Conservation (phyloP, 768 basidiomycete species). For the Cystobasidium ongulense region DNA sequence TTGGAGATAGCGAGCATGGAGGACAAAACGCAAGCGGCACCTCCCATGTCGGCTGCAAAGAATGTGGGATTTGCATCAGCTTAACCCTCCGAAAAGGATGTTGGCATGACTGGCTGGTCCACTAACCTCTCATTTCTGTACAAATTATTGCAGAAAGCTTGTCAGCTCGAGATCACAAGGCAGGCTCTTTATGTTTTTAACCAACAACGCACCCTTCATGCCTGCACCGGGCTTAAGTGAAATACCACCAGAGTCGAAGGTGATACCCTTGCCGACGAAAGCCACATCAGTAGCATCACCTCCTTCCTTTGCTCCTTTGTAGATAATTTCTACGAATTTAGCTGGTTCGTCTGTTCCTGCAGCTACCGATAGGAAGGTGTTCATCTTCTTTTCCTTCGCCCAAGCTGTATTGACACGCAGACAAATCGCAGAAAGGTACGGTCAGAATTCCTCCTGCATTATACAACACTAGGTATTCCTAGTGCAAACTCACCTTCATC, state of each 20-base stretch:
- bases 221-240: conserved; percentile 69
- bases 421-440: neutral
- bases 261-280: conserved; percentile 68
- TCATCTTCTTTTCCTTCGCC: conserved; percentile 79
- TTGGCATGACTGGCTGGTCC: neutral
- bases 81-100: conserved; percentile 45
- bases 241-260: conserved; percentile 69
- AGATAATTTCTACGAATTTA: conserved; percentile 79
- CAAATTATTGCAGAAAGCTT: neutral
- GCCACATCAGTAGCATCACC: conserved; percentile 40
- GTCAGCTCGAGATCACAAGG: conserved; percentile 34
- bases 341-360: conserved; percentile 73
- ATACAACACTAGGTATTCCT: neutral
- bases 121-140: neutral
- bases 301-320: conserved; percentile 53
- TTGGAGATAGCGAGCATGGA: conserved; percentile 70
- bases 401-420: conserved; percentile 52
- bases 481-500: conserved; percentile 62
- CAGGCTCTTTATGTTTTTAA: no score
- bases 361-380: conserved; percentile 77
- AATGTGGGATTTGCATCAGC: neutral
- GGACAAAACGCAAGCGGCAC: conserved; percentile 51
- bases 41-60: conserved; percentile 74
- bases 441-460: neutral
- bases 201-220: conserved; percentile 42